Evolutionary conservation across 1,284 basidiomycete genomes (phyloP), one percentile per base, ranked within the genome.

Genomic region (Stygiomarasmius scandens): DNA sequence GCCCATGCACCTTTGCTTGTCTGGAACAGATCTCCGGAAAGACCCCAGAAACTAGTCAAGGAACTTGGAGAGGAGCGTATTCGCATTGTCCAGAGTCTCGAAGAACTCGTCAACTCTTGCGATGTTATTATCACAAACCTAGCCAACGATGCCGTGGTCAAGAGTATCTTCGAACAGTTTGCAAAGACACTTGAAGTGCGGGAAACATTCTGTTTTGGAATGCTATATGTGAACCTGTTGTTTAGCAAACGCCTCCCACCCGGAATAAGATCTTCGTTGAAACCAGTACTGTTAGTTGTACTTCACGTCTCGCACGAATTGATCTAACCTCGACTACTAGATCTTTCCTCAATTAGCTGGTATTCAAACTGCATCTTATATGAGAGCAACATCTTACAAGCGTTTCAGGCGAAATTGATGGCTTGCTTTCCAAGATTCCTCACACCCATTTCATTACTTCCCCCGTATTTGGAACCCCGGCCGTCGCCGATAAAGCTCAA

Each of bases 121-220:
- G 92, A 96, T 72, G 74, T 96, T 63, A 82, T 96, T 66, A 76
- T 96, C 68, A 91, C 91, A 44, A 88, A 83, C 60, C 80, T 96
- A 25, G 81, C 84, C 14, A 84, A 82, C 62, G 95, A 97, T 65
- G 82, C 81, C 8, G 90, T 84, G 9, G 90, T 93, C 9, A 83
- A 84, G 69, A 72, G 70, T n/a, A 79, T 92, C 8, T 95, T 90
- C 68, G 74, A 78, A 46, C 70, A 83, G 53, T 84, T 94, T 52
- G 79, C 82, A n/a, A 74, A 80, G 41, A 81, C 81, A 1, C 77
- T 93, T 19, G 70, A 67, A 64, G 79, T 79, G 60, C 49, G 63
- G 47, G 36, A 19, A 0, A 20, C 16, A 47, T 22, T 29, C 8
- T 19, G 3, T 32, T 32, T 12, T 34, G 56, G 63, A 50, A 45